A percentile compares a stretch with the other conserved stretches of the same genome.
phyloP scores from a whole-genome alignment of 495 filamentous ascomycete genomes.

The Amphirosellinia nigrospora region DNA sequence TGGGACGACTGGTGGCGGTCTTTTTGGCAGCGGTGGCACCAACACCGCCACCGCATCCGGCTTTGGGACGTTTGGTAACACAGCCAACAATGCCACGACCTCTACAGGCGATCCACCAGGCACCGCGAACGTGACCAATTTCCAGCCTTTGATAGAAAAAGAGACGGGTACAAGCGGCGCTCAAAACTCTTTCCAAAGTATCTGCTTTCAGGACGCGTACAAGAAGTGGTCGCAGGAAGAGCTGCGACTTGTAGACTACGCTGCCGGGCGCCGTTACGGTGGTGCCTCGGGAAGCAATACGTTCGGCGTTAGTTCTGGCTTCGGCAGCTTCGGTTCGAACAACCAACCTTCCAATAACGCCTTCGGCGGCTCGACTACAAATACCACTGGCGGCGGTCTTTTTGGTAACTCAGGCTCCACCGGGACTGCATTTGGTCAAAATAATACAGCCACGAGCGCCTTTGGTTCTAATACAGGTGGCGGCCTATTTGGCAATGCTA shows the following conservation, averaged over 20 bases:
- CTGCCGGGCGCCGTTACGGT: slow-evolving; percentile 80
- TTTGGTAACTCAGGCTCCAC: slow-evolving; percentile 55
- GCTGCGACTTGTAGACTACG: slow-evolving; percentile 86
- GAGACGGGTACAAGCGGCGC: slow-evolving; percentile 61
- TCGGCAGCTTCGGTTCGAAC: slow-evolving; percentile 57
- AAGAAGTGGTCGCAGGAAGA: slow-evolving; percentile 91
- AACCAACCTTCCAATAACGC: slow-evolving; percentile 42
- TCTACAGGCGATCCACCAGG: slow-evolving; percentile 61
- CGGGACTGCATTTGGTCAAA: slow-evolving; percentile 60
- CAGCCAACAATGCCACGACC: slow-evolving; percentile 45
- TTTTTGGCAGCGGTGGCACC: slow-evolving; percentile 52
- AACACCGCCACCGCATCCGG: slow-evolving; percentile 42
- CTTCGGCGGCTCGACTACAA: slow-evolving; percentile 50
- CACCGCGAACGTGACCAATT: slow-evolving; percentile 73
- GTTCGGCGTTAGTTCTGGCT: slow-evolving; percentile 73
- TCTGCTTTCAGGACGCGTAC: slow-evolving; percentile 85
- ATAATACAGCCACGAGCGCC: slow-evolving; percentile 47
- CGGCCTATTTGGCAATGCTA: slow-evolving; percentile 51
- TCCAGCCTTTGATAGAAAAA: slow-evolving; percentile 80
- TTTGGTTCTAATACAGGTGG: slow-evolving; percentile 48
- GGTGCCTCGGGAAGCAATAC: slow-evolving; percentile 80
- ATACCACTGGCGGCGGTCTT: slow-evolving; percentile 48
- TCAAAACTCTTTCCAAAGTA: slow-evolving; percentile 81
- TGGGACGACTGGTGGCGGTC: slow-evolving; percentile 50
- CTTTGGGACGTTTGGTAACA: slow-evolving; percentile 53